phyloP scores from a whole-genome alignment of 1,139 yeast species.

The Suhomyces coccinellae region DNA sequence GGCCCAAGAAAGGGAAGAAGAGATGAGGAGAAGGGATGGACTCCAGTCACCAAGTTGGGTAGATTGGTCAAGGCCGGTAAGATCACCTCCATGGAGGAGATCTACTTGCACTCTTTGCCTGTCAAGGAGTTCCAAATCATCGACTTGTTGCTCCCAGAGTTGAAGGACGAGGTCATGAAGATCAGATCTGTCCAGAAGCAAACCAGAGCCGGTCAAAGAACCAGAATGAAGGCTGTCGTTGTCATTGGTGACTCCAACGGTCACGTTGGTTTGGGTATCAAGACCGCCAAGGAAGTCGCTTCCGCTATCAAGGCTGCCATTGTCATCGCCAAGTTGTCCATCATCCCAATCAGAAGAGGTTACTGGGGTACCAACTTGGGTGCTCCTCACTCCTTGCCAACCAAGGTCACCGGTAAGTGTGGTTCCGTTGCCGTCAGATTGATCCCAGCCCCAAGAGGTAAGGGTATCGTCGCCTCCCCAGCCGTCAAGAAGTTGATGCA shows the following conservation, averaged over 20 bases:
- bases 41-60: conserved; percentile 99
- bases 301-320: conserved; percentile 99
- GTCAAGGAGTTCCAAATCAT: conserved; percentile 99
- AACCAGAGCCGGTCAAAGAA: conserved; percentile 99
- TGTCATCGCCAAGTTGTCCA: conserved; percentile 97
- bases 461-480: conserved; percentile 99
- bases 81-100: conserved; percentile 94
- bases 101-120: conserved; percentile 99
- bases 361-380: conserved; percentile 99
- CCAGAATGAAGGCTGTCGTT: conserved; percentile 99
- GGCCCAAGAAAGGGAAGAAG: conserved; percentile 62
- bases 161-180: conserved; percentile 99
- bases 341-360: conserved; percentile 99
- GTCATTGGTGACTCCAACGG: conserved; percentile 99
- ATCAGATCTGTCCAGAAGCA: conserved; percentile 99
- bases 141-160: conserved; percentile 93
- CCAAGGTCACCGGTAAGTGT: conserved; percentile 99
- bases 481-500: conserved; percentile 98
- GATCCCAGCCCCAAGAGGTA: conserved; percentile 99
- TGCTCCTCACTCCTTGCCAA: conserved; percentile 98
- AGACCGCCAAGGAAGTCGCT: conserved; percentile 99
- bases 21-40: conserved; percentile 98
- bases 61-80: conserved; percentile 99
- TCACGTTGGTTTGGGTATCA: conserved; percentile 99
- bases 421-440: conserved; percentile 98